phyloP scores from a whole-genome alignment of 371 early-diverging fungal species.

The Astathelohania contejeani region DNA sequence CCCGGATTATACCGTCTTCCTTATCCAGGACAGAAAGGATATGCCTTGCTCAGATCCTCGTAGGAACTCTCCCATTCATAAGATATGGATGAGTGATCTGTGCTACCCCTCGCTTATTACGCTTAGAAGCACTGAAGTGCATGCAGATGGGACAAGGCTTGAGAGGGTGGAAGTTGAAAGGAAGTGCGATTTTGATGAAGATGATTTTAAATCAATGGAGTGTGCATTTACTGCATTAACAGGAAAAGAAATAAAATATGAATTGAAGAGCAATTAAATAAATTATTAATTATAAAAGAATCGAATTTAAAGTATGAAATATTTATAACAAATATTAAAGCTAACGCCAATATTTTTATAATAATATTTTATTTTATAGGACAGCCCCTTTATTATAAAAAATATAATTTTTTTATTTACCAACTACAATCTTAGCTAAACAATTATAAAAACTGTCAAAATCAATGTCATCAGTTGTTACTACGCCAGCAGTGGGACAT shows the following conservation, averaged over 20 bases:
- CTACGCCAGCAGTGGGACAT: constrained; percentile 58
- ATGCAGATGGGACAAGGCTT: not conserved
- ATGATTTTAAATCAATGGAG: not conserved
- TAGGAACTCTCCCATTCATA: constrained; percentile 1
- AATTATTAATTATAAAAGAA: no score
- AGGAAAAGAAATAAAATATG: not conserved
- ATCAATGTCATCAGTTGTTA: constrained; percentile 53
- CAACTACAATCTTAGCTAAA: constrained; percentile 44
- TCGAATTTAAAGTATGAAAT: no score
- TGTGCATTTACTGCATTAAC: not conserved
- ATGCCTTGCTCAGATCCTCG: constrained; percentile 1
- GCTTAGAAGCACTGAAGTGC: not conserved
- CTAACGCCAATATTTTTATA: no score
- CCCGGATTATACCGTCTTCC: no score
- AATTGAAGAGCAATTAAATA: no score
- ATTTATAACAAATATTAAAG: no score
- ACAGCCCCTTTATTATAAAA: constrained; percentile 24
- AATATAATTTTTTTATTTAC: constrained; percentile 20
- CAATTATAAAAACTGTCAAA: constrained; percentile 51
- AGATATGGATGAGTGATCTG: not conserved
- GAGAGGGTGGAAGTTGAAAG: not conserved
- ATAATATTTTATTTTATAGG: no score
- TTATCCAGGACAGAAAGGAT: not conserved
- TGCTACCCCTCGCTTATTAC: not conserved
- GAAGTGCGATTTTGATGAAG: not conserved